Base-by-base conservation (phyloP, 192 early-diverging fungal species). In the Mortierella claussenii region DNA sequence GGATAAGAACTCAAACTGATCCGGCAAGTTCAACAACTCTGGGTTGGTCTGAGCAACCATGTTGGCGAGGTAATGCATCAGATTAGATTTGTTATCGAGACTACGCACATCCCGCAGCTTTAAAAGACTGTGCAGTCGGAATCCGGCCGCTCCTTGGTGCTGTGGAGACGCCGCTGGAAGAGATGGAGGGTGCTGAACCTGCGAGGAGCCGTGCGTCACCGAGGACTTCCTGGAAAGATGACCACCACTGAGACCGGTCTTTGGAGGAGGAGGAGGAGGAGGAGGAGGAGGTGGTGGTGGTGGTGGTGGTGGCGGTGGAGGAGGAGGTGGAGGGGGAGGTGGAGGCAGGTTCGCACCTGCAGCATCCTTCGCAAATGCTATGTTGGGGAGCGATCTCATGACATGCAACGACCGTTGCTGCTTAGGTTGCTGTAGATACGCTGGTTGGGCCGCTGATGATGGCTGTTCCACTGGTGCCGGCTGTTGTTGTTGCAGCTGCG, bases 61-160 rank as follows among this genome's bases (percentile, higher is more conserved):
- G 17, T 52, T 76, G 10, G 73, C 73, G 11, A 76, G 59, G 31
- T 76, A 76, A 27, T 76, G 63, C 65, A 76, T 76, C 30, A 76
- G 20, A 37, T 76, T 76, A 3, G 64, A 76, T 17, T 76, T 76
- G 73, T 61, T 67, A 43, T 76, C 73, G 8, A 62, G 30, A 56
- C 64, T 67, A 11, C 73, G 56, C 45, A 76, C 73, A 33, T 76
- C 73, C 4, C 73, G 52, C 2, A 76, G 65, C 37, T 76, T 76
- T 5, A 76, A 26, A 1, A 76, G 47, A 50, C 64, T 67, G 46
- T 62, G 32, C 1, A 76, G 34, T n/a, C 73, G 73, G 59, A 76
- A 76, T 15, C 73, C 73, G 32, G 73, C 73, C 2, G 73, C 73
- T 0, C 73, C 73, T 30, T 76, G 62, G 8, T 50, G 69, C 30